Evolutionary conservation across 176 grass and related monocot genomes (phyloP), one percentile per base, ranked within the genome.

Genomic region (Oryza coarctata): DNA sequence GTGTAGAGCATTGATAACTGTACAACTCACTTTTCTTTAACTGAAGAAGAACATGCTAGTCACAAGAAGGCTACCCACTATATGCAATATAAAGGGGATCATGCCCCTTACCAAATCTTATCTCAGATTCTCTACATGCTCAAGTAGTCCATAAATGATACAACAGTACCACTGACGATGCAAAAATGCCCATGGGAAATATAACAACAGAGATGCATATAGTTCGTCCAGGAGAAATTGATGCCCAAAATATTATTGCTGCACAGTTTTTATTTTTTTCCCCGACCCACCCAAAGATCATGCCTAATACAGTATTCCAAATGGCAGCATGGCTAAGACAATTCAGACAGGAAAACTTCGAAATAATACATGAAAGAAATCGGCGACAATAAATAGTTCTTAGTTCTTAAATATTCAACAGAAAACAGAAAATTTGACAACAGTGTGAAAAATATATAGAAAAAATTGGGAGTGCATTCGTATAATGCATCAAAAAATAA

Each of bases 1-100:
- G 29, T 83, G 76, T 76, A 87, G n/a, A 65, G 60, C 17, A 86
- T 5, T 26, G 34, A 49, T 74, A 87, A 84, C 71, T 76, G 80
- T 63, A 60, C 82, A 77, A 60, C 78, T 72, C 64, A 29, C 41
- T 71, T 71, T 82, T 89, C 44, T 80, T 76, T 84, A 74, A 34
- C 36, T 65, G 67, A 82, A 28, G 52, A 71, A 76, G 62, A 89
- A 93, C 82, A 79, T 91, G 80, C 83, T 76, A 71, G 75, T 68
- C 66, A 82, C 81, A 73, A 86, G 73, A 88, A 86, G 78, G 82
- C 63, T 83, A 88, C 90, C 86, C 67, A 84, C 72, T 60, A 74
- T 49, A 50, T 84, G 73, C 77, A 84, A 58, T 41, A 77, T 35
- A 86, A 30, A 68, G 15, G 86, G 25, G 30, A 49, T 26, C 44